Conservation (phyloP, 768 basidiomycete species). For the Candolleomyces aberdarensis region DNA sequence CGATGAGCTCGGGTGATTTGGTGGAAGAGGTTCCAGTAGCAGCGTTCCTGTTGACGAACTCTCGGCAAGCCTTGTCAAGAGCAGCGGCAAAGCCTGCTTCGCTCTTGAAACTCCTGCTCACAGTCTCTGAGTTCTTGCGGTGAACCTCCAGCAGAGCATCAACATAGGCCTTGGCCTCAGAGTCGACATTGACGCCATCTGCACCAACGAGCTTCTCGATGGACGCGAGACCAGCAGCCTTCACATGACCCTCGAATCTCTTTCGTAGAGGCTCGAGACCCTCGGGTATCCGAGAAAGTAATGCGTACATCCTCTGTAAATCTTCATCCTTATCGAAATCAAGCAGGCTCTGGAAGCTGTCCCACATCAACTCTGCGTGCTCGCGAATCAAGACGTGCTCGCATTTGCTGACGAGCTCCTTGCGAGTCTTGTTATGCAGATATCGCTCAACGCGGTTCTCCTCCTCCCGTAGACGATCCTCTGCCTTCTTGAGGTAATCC, state of each 20-base stretch:
- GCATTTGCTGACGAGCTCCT: constrained; percentile 81
- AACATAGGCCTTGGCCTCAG: constrained; percentile 94
- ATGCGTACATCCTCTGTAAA: constrained; percentile 93
- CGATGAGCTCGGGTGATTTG: constrained; percentile 92
- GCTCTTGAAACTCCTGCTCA: constrained; percentile 87
- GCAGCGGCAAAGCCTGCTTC: constrained; percentile 96
- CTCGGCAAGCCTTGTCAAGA: constrained; percentile 94
- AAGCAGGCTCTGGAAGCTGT: constrained; percentile 89
- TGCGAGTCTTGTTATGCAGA: constrained; percentile 87
- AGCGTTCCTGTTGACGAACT: constrained; percentile 93
- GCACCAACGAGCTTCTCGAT: constrained; percentile 77
- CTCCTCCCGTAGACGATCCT: constrained; percentile 90
- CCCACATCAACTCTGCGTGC: constrained; percentile 89
- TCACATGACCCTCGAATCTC: constrained; percentile 95
- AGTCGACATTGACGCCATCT: constrained; percentile 56
- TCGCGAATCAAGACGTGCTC: constrained; percentile 92
- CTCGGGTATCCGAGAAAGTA: constrained; percentile 89
- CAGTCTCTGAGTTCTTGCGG: constrained; percentile 90
- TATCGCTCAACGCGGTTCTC: constrained; percentile 96
- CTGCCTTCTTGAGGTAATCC: constrained; percentile 96
- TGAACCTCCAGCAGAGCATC: constrained; percentile 93
- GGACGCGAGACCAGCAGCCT: constrained; percentile 81
- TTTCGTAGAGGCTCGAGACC: constrained; percentile 92
- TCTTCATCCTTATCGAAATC: constrained; percentile 97
- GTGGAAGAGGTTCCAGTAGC: constrained; percentile 86